Evolutionary conservation across 129 eudicot species (phyloP), one percentile per base, ranked within the genome.

Genomic region (Centrapalus pauciflorus): DNA sequence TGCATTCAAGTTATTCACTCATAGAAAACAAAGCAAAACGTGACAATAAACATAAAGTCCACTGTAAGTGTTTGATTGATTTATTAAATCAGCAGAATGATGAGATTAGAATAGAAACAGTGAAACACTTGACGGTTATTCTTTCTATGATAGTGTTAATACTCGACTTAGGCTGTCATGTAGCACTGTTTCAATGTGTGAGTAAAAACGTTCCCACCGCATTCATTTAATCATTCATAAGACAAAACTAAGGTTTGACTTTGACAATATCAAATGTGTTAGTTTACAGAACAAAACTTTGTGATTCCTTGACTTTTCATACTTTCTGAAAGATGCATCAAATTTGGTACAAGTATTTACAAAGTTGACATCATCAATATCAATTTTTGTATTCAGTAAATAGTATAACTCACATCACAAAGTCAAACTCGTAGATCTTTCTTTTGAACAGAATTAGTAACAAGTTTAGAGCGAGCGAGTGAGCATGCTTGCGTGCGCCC

Each of bases 161-260:
- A 64, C 43, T 64, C 41, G 4, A 28, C 70, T 3, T 45, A 32
- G 17, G 9, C 69, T 26, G 29, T 25, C 25, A n/a, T n/a, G 7
- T 3, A 64, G 1, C 40, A 41, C 10, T 25, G 16, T 25, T 40
- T 26, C 41, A 41, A 26, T 26, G 14, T n/a, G 26, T 14, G 56
- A 63, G 34, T 50, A 25, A 64, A 21, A 34, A 13, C 13, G 23
- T 26, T 14, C 40, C 40, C 69, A 26, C 24, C 56, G 25, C 17
- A 23, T 28, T 0, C 3, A 13, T 14, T 23, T 3, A n/a, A 32
- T 23, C 4, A 46, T n/a, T n/a, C n/a, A n/a, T n/a, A n/a, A n/a
- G n/a, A 33, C 14, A 21, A 59, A 21, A 13, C 27, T 5, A 59
- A 71, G 21, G 27, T 59, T 45, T 14, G 50, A 71, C 76, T 46